Evolutionary conservation across 2,329 filamentous ascomycete species (phyloP), one percentile per base, ranked within the genome.

Genomic region (Coleophoma eucalyptorum): DNA sequence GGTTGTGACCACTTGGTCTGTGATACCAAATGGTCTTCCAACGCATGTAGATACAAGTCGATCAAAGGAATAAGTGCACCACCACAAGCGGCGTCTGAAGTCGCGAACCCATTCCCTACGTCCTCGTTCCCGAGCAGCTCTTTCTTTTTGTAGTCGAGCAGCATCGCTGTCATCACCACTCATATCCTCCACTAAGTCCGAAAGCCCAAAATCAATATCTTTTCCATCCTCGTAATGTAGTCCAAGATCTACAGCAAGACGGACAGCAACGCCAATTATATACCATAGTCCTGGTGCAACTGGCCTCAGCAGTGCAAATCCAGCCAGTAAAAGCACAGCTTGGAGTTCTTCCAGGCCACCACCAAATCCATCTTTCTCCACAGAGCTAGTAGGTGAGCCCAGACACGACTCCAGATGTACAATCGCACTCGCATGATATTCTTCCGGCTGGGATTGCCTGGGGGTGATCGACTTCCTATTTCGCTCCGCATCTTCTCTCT

Each of bases 221-320:
- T 80, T 84, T 19, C 89, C 90, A 59, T 97, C 93, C 67, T 97
- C 94, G 58, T 93, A 91, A 67, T 97, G 92, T 26, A 97, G 74
- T 10, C 94, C 94, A 2, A 97, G 77, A 66, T 97, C 94, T 19
- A 97, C 87, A 6, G 90, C 93, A 48, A 97, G 71, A 35, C 94
- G 86, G 53, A 96, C 87, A 5, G 93, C 93, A 41, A 97, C 92
- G 11, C 94, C 94, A 53, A 95, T 89, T 55, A 97, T 97, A 69
- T 97, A 97, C 93, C 93, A 97, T 42, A 97, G 73, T 13, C 94
- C 94, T 0, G 93, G 93, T 1, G 93, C 90, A 19, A 97, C 91
- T 1, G 94, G 94, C 49, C 93, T 81, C 55, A 97, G 77, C 45
- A 99, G 76, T 7, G 93, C 93, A 75, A 97, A 96, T 49, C 91